A percentile compares a stretch with the other conserved stretches of the same genome.
Evolutionary conservation across 1,284 basidiomycete genomes (phyloP).

Genomic region (Leccinum insolens): DNA sequence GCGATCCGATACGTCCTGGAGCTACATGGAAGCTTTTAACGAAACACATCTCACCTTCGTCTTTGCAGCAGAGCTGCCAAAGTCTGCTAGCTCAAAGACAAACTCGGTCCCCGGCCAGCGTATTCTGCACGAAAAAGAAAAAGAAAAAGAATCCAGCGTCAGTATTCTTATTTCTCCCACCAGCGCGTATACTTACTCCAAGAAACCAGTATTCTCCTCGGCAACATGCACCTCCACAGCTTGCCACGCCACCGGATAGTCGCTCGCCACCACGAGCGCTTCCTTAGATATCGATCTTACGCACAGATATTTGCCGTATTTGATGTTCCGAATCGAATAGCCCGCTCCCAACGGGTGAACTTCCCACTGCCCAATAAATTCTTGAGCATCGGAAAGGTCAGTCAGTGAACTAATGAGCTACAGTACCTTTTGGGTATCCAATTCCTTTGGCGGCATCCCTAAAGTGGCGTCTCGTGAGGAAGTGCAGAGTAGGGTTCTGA

Average conservation of each 20-base stretch:
- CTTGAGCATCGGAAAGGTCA: not conserved
- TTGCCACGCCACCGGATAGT: constrained; percentile 34
- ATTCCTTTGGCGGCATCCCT: constrained; percentile 34
- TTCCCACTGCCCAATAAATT: constrained; percentile 25
- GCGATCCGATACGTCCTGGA: not conserved
- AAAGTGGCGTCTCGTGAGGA: constrained; percentile 8
- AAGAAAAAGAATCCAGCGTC: not conserved
- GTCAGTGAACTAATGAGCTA: not conserved
- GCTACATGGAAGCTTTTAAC: not conserved
- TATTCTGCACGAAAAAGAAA: constrained; percentile 21
- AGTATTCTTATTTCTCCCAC: not conserved
- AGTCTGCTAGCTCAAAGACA: constrained; percentile 29
- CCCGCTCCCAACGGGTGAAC: constrained; percentile 33
- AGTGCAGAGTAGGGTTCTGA: not conserved
- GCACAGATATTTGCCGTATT: constrained; percentile 36
- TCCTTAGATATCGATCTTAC: constrained; percentile 23
- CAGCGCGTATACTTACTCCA: constrained; percentile 25
- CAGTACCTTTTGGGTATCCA: constrained; percentile 31
- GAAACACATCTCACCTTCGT: constrained; percentile 28
- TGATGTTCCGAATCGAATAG: constrained; percentile 35
- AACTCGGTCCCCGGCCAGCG: constrained; percentile 33
- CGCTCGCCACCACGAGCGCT: constrained; percentile 24
- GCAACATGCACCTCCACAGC: constrained; percentile 26
- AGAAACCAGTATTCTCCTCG: constrained; percentile 33
- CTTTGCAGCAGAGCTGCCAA: constrained; percentile 31